Evolutionary conservation across 2,329 filamentous ascomycete genomes (phyloP), one percentile per base, ranked within the genome.

Genomic region (Fusarium tuaranense): DNA sequence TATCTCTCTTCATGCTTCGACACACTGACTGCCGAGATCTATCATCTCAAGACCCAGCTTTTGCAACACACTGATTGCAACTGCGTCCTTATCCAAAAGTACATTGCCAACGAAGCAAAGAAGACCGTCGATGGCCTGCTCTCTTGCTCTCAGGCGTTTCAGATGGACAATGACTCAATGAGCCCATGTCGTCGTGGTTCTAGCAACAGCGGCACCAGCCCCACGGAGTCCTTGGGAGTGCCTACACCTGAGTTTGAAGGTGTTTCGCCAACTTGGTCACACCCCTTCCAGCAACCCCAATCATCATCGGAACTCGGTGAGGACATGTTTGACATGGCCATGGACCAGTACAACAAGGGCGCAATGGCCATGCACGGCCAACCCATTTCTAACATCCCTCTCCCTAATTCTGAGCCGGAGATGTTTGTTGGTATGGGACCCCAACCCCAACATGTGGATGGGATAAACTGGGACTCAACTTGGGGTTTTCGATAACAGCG

Each of bases 51-150:
- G 70, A 80, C 74, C 2, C 72, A 81, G 55, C 65, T 82, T 2
- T 66, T 82, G 32, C 78, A 74, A 16, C 80, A 82, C 41, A 80
- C 78, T 12, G 77, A 80, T 55, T 82, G 80, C 63, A 75, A 78
- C 66, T 81, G 80, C 32, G 63, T 74, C 30, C 76, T 81, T 9
- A 81, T 81, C 34, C 79, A 81, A 44, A 78, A 73, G 39, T 81
- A 81, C 60, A 81, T 81, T 62, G 77, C 78, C 36, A 76, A 80
- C 20, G 79, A 81, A 63, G 80, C 80, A 2, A 77, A 76, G 65
- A 80, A 76, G 63, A 78, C 79, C 6, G 79, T 81, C 4, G 76
- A 79, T 27, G 75, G 75, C 5, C 60, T 79, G 38, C 30, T 70
- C 16, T 51, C 68, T 18, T 76, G 69, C 32, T 69, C 75, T 32